phyloP scores from a whole-genome alignment of 2,329 filamentous ascomycete species.

The Aspergillus novoparasiticus region DNA sequence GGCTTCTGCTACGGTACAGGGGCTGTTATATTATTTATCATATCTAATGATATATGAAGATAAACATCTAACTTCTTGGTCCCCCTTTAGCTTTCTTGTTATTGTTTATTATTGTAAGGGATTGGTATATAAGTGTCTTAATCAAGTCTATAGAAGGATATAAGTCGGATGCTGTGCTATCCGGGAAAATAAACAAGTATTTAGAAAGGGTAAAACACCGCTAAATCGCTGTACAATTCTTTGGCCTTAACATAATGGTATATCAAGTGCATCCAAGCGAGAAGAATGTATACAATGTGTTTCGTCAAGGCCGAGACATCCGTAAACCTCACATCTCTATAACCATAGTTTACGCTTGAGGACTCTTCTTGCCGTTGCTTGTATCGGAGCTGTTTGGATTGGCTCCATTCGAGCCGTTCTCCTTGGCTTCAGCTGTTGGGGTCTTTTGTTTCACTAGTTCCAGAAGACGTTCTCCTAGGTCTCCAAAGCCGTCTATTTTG shows the following conservation, averaged over 20 bases:
- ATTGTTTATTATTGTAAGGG: background rate
- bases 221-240: constrained; percentile 12
- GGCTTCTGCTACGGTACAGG: constrained; percentile 5
- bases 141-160: constrained; percentile 9
- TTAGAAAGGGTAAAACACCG: background rate
- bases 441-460: constrained; percentile 48
- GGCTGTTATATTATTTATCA: background rate
- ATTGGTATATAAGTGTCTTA: background rate
- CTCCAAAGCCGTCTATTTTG: constrained; percentile 77
- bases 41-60: background rate
- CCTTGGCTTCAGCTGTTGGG: constrained; percentile 23
- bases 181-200: constrained; percentile 1
- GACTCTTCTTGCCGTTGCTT: constrained; percentile 3
- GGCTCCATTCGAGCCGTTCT: background rate
- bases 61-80: background rate
- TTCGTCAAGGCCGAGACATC: background rate
- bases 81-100: no score
- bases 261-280: background rate
- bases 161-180: constrained; percentile 5
- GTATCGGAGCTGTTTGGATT: constrained; percentile 2
- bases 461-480: constrained; percentile 70
- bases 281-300: constrained; percentile 7
- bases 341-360: background rate
- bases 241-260: background rate
- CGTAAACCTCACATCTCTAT: background rate